Conservation (phyloP, 1,284 basidiomycete species). For the Cutaneotrichosporon mucoides region DNA sequence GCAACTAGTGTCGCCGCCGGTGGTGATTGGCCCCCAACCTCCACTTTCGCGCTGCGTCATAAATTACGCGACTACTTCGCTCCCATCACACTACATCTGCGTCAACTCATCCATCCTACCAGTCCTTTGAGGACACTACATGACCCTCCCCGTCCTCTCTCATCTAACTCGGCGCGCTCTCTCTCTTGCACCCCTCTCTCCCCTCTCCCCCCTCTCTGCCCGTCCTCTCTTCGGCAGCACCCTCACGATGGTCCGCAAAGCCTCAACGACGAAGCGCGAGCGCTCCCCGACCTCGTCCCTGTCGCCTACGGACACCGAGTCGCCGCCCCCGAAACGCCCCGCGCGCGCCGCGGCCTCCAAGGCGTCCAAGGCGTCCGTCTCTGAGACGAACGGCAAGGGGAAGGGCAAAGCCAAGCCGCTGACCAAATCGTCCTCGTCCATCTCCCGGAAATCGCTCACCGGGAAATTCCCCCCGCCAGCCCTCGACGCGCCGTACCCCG, state of each 20-base stretch:
- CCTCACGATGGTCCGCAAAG: background rate
- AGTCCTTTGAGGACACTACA: background rate
- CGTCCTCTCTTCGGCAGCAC: too few relatives aligned
- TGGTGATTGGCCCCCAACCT: background rate
- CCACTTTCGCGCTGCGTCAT: constrained; percentile 1
- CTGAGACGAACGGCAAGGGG: background rate
- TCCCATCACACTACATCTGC: background rate
- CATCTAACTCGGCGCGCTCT: background rate
- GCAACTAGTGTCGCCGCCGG: too few relatives aligned
- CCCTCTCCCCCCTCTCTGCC: background rate
- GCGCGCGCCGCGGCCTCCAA: background rate
- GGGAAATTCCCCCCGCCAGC: constrained; percentile 32
- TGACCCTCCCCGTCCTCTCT: background rate
- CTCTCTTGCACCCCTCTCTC: background rate
- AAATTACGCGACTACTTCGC: background rate
- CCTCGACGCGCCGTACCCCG: constrained; percentile 37
- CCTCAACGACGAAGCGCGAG: constrained; percentile 2
- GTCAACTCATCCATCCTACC: background rate
- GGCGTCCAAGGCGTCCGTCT: background rate
- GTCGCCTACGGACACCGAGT: constrained; percentile 2
- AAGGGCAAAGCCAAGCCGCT: background rate
- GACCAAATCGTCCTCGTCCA: background rate
- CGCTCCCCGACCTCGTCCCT: constrained; percentile 17
- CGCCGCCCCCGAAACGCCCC: constrained; percentile 5
- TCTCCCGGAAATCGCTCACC: constrained; percentile 10